Evolutionary conservation across 495 filamentous ascomycete species (phyloP).

Genomic region (Pyrenula massariospora): DNA sequence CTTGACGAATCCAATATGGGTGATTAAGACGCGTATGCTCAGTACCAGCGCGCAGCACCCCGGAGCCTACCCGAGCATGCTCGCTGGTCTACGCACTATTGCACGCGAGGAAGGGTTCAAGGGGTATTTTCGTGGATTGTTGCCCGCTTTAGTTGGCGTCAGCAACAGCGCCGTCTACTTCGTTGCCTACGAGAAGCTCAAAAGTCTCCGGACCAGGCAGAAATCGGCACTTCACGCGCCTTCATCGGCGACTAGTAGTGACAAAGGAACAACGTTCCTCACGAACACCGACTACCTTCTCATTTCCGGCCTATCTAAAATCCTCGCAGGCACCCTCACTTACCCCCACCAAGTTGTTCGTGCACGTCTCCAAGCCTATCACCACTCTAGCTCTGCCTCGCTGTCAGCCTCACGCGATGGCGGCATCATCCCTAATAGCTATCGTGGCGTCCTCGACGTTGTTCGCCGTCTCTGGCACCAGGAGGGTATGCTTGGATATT

Average conservation of each 20-base stretch:
- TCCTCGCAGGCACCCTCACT: constrained; percentile 74
- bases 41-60: constrained; percentile 59
- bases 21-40: constrained; percentile 96
- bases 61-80: constrained; percentile 73
- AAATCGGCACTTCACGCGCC: not conserved
- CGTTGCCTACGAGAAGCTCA: constrained; percentile 84
- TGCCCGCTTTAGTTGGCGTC: constrained; percentile 80
- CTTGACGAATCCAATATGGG: constrained; percentile 94
- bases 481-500: constrained; percentile 78
- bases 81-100: constrained; percentile 52
- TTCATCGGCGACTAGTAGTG: not conserved
- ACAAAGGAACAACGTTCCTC: constrained; percentile 21
- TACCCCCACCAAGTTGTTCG: constrained; percentile 93
- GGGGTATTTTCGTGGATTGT: constrained; percentile 76
- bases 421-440: constrained; percentile 31
- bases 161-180: constrained; percentile 93
- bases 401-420: not conserved
- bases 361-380: constrained; percentile 77
- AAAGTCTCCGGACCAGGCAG: constrained; percentile 38
- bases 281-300: constrained; percentile 66
- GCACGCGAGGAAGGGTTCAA: constrained; percentile 53
- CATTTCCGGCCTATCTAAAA: constrained; percentile 70
- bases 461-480: constrained; percentile 58
- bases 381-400: constrained; percentile 34
- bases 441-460: constrained; percentile 62